Evolutionary conservation across 1,139 yeast genomes (phyloP).

Genomic region (Suhomyces yuchorum): DNA sequence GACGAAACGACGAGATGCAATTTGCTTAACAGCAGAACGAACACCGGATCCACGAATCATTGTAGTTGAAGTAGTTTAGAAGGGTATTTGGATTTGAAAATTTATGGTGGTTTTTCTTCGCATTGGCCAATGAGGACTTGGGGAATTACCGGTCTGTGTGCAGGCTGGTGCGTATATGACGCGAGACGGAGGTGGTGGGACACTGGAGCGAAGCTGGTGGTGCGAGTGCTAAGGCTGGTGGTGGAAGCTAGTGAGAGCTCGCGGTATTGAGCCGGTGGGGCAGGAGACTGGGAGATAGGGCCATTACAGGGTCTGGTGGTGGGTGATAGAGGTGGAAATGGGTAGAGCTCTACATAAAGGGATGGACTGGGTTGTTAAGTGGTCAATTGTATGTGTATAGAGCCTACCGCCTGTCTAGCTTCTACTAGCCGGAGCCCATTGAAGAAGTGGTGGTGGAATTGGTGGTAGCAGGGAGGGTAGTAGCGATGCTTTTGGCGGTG

Average conservation of each 20-base stretch:
- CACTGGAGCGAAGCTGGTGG: not conserved
- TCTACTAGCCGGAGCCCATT: too few relatives aligned
- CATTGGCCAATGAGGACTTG: conserved; percentile 18
- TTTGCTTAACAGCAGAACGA: conserved; percentile 33
- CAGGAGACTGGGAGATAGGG: too few relatives aligned
- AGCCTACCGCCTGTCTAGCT: too few relatives aligned
- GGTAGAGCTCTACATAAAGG: too few relatives aligned
- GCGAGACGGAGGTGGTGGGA: not conserved
- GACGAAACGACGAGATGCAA: conserved; percentile 54
- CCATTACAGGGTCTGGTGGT: too few relatives aligned
- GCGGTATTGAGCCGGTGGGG: too few relatives aligned
- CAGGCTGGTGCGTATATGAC: conserved; percentile 9
- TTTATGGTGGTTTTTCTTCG: conserved; percentile 15
- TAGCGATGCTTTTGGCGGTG: not conserved
- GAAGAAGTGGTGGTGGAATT: too few relatives aligned
- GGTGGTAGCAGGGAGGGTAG: not conserved
- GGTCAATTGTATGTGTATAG: too few relatives aligned
- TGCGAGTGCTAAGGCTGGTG: too few relatives aligned
- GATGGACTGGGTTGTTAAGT: too few relatives aligned
- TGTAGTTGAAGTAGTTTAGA: conserved; percentile 11
- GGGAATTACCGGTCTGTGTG: conserved; percentile 16
- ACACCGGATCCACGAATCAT: conserved; percentile 45
- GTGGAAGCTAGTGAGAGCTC: too few relatives aligned
- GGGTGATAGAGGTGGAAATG: too few relatives aligned
- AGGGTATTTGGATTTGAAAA: conserved; percentile 12